Conservation (phyloP, 148 eudicot genomes). For the Nyssa sinensis region DNA sequence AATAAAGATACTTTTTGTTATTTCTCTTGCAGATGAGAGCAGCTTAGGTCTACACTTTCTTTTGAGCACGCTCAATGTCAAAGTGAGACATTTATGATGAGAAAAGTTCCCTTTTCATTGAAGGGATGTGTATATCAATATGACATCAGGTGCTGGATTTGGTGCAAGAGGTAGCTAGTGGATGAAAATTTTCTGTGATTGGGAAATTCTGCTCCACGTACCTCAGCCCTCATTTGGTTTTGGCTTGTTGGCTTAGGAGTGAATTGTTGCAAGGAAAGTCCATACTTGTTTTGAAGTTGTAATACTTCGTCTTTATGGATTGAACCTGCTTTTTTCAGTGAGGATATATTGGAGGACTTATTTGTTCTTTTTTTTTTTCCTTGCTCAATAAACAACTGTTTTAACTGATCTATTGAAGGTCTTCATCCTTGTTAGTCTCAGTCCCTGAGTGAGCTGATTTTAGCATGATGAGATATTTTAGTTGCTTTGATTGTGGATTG, state of each 20-base stretch:
- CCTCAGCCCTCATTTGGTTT: neutral
- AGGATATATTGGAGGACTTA: neutral
- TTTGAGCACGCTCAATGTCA: neutral
- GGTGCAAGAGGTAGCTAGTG: neutral
- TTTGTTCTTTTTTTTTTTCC: neutral
- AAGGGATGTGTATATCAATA: neutral
- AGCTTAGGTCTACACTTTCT: neutral
- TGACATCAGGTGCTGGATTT: neutral
- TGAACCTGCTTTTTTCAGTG: neutral
- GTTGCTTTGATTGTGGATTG: neutral
- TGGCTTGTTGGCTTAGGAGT: too few species aligned
- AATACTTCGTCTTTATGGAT: neutral
- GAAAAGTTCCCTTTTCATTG: neutral
- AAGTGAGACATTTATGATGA: neutral
- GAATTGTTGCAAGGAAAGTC: neutral
- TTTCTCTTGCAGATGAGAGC: neutral
- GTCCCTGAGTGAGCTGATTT: neutral
- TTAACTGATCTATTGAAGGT: neutral
- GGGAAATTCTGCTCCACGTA: neutral
- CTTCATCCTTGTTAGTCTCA: neutral
- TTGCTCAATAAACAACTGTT: neutral
- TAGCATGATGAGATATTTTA: neutral
- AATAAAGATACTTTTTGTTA: neutral
- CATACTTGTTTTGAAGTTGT: neutral
- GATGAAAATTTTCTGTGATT: neutral